Percentiles rank a stretch among this genome's conserved stretches.
phyloP scores from a whole-genome alignment of 768 basidiomycete genomes.

The Leucosporidium yakuticum region DNA sequence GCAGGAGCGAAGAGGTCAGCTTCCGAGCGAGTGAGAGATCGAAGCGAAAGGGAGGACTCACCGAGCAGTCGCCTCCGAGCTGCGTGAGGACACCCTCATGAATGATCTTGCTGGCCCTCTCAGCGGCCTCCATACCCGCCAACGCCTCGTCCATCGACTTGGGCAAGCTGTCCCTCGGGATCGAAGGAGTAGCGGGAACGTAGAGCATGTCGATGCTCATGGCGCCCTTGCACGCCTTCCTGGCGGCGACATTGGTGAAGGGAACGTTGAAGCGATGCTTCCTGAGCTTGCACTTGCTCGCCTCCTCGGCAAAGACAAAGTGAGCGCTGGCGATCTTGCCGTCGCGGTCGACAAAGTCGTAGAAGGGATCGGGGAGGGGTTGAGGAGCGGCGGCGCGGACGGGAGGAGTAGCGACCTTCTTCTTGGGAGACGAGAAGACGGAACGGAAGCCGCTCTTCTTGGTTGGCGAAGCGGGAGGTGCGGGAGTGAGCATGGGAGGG shows the following conservation, averaged over 20 bases:
- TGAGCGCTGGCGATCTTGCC: slow-evolving; percentile 83
- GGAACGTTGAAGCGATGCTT: slow-evolving; percentile 78
- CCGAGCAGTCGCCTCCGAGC: slow-evolving; percentile 83
- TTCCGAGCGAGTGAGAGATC: rapidly evolving
- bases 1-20: not conserved
- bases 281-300: slow-evolving; percentile 71
- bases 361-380: slow-evolving; percentile 62
- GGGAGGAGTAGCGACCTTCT: slow-evolving; percentile 39
- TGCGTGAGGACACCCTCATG: slow-evolving; percentile 90
- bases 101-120: slow-evolving; percentile 91
- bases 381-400: slow-evolving; percentile 41
- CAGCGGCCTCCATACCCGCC: slow-evolving; percentile 76
- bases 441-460: slow-evolving; percentile 47
- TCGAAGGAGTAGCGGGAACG: slow-evolving; percentile 78
- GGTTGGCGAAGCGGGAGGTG: slow-evolving; percentile 63
- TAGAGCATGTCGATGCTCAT: slow-evolving; percentile 67
- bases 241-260: slow-evolving; percentile 10
- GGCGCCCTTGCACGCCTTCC: slow-evolving; percentile 52
- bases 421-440: slow-evolving; percentile 47
- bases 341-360: slow-evolving; percentile 73
- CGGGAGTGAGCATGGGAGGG: slow-evolving; percentile 38
- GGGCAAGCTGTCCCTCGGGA: slow-evolving; percentile 69
- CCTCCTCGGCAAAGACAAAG: slow-evolving; percentile 82
- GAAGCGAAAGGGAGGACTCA: slow-evolving; percentile 48
- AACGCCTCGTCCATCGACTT: slow-evolving; percentile 89